These are phyloP conservation scores for Gonium pectorale DNA, from an alignment of 139 green algal genomes.

Conservation along the genomic window DNA sequence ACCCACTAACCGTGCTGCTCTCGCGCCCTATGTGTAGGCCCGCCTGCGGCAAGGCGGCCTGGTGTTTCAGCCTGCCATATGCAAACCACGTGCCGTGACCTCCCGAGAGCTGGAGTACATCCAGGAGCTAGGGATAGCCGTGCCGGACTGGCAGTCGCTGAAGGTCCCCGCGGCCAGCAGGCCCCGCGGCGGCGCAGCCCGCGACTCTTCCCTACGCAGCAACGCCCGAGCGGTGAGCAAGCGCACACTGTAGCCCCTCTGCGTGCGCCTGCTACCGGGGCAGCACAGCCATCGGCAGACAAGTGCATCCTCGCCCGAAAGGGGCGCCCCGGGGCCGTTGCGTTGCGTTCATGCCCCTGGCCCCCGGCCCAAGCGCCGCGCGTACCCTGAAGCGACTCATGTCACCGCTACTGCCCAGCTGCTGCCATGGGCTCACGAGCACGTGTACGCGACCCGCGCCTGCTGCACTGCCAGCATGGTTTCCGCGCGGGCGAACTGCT, in stretches of 20 bases:
- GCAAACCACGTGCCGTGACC: background rate
- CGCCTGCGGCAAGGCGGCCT: background rate
- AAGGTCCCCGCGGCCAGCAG: background rate
- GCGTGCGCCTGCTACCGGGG: background rate
- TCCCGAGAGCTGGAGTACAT: constrained; percentile 20
- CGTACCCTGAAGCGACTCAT: too few relatives aligned
- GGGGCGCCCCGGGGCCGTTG: too few relatives aligned
- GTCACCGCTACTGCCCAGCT: too few relatives aligned
- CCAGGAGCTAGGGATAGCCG: background rate
- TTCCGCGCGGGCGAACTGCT: too few relatives aligned
- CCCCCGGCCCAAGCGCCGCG: too few relatives aligned
- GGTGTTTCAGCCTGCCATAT: constrained; percentile 34
- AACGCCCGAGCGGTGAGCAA: background rate
- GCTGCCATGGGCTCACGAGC: too few relatives aligned
- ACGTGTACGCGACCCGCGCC: too few relatives aligned
- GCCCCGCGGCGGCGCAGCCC: background rate
- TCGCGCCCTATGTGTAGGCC: background rate
- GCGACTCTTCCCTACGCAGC: background rate
- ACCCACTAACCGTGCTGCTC: background rate
- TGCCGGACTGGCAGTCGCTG: constrained; percentile 11
- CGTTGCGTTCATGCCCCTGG: too few relatives aligned
- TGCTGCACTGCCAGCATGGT: too few relatives aligned
- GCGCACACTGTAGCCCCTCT: background rate
- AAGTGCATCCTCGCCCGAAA: too few relatives aligned
- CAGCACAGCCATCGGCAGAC: too few relatives aligned